phyloP scores from a whole-genome alignment of 371 early-diverging fungal genomes.

The Mucor mucedo region DNA sequence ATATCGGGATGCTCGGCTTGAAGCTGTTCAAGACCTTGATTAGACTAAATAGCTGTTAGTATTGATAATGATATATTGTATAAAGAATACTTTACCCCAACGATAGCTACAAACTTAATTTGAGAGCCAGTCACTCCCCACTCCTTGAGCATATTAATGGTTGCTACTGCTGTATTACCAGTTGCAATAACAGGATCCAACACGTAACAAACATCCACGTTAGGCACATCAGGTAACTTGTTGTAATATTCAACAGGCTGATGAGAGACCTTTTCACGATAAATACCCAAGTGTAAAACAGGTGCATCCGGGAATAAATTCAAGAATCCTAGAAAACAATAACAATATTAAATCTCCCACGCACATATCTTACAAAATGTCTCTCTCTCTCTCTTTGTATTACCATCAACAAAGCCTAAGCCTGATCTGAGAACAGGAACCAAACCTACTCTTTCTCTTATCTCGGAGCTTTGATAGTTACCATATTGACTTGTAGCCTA shows the following conservation, averaged over 20 bases:
- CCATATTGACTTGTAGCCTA: constrained; percentile 50
- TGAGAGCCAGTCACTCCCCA: constrained; percentile 73
- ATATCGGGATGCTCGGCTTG: constrained; percentile 77
- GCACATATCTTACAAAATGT: not conserved
- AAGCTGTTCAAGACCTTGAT: constrained; percentile 66
- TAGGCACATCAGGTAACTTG: constrained; percentile 76
- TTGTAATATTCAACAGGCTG: constrained; percentile 95
- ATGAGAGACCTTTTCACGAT: constrained; percentile 79
- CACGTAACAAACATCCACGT: constrained; percentile 74
- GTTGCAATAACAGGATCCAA: constrained; percentile 90
- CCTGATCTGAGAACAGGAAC: constrained; percentile 89
- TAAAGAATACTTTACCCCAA: constrained; percentile 48
- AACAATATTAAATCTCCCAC: constrained; percentile 1
- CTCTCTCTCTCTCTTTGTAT: not conserved
- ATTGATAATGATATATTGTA: not conserved
- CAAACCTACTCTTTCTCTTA: constrained; percentile 67
- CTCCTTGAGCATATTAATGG: constrained; percentile 79
- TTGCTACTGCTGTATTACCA: constrained; percentile 83
- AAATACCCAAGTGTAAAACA: constrained; percentile 83
- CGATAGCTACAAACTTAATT: constrained; percentile 73
- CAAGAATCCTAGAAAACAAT: constrained; percentile 57
- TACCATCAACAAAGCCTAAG: constrained; percentile 75
- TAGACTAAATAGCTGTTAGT: constrained; percentile 34
- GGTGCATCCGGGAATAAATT: constrained; percentile 74
- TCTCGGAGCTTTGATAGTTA: constrained; percentile 50